Evolutionary conservation across 2,329 filamentous ascomycete species (phyloP).

Genomic region (Pyrenophora teres): DNA sequence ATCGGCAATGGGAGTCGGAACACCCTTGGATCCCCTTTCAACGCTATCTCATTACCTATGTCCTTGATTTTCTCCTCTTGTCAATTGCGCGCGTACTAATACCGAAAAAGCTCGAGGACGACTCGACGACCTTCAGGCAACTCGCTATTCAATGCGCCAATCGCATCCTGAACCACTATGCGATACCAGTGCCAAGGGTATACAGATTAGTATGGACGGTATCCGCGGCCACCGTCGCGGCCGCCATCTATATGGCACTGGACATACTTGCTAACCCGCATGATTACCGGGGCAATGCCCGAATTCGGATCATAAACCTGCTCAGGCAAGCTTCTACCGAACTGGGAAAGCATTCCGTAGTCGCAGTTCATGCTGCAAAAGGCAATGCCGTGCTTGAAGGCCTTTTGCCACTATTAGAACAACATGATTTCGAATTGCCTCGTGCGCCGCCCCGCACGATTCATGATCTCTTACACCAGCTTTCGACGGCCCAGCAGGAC

Average conservation of each 20-base stretch:
- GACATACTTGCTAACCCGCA: slow-evolving; percentile 14
- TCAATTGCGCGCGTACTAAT: slow-evolving; percentile 12
- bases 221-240: slow-evolving; percentile 14
- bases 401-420: slow-evolving; percentile 6
- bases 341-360: slow-evolving; percentile 11
- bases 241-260: slow-evolving; percentile 12
- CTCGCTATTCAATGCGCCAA: slow-evolving; percentile 12
- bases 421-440: slow-evolving; percentile 4
- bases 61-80: slow-evolving; percentile 14
- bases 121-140: slow-evolving; percentile 2
- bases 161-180: slow-evolving; percentile 11
- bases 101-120: slow-evolving; percentile 4
- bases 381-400: slow-evolving; percentile 12
- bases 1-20: slow-evolving; percentile 12
- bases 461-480: slow-evolving; percentile 13
- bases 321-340: slow-evolving; percentile 8
- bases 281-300: slow-evolving; percentile 7
- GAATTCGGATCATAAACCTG: slow-evolving; percentile 4
- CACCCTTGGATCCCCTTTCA: slow-evolving; percentile 18
- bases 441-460: slow-evolving; percentile 5
- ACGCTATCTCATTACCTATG: slow-evolving; percentile 12
- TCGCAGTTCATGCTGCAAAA: slow-evolving; percentile 14
- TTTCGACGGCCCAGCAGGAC: slow-evolving; percentile 2
- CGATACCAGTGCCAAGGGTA: slow-evolving; percentile 8
- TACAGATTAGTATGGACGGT: slow-evolving; percentile 15